Conservation (phyloP, 371 early-diverging fungal species). For the Mucor circinelloides region DNA sequence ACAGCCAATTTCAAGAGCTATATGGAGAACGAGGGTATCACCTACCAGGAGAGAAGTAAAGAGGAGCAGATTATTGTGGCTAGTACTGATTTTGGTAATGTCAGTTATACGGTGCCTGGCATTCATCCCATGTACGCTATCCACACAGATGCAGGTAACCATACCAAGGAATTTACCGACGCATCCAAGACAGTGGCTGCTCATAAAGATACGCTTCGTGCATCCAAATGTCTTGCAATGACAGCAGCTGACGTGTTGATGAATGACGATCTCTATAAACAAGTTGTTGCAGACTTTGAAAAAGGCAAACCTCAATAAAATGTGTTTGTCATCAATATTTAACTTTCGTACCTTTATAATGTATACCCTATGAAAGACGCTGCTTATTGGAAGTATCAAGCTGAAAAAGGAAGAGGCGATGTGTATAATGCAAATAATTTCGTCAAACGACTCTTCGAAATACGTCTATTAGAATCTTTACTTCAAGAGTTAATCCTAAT, state of each 20-base stretch:
- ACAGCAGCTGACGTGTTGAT: slow-evolving; percentile 41
- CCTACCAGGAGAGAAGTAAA: slow-evolving; percentile 30
- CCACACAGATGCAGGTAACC: slow-evolving; percentile 20
- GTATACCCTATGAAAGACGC: no score
- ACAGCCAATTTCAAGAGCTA: slow-evolving; percentile 54
- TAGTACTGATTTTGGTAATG: slow-evolving; percentile 79
- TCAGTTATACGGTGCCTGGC: slow-evolving; percentile 42
- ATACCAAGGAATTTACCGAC: slow-evolving; percentile 56
- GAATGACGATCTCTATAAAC: slow-evolving; percentile 27
- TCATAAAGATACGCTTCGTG: slow-evolving; percentile 60
- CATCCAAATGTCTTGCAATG: slow-evolving; percentile 42
- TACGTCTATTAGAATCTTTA: no score
- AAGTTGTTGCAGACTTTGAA: slow-evolving; percentile 37
- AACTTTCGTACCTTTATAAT: no score
- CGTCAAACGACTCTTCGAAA: no score
- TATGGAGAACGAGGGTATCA: slow-evolving; percentile 48
- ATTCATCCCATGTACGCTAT: slow-evolving; percentile 23
- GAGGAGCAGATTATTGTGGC: slow-evolving; percentile 48
- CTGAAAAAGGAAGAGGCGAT: no score
- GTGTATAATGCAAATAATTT: no score
- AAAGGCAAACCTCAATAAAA: slow-evolving; percentile 22
- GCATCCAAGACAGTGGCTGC: slow-evolving; percentile 62
- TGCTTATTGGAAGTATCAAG: no score
- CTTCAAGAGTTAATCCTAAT: no score
- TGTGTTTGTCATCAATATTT: no score